Conservation (phyloP, 2,329 filamentous ascomycete species). For the Paecilomyces sp. region DNA sequence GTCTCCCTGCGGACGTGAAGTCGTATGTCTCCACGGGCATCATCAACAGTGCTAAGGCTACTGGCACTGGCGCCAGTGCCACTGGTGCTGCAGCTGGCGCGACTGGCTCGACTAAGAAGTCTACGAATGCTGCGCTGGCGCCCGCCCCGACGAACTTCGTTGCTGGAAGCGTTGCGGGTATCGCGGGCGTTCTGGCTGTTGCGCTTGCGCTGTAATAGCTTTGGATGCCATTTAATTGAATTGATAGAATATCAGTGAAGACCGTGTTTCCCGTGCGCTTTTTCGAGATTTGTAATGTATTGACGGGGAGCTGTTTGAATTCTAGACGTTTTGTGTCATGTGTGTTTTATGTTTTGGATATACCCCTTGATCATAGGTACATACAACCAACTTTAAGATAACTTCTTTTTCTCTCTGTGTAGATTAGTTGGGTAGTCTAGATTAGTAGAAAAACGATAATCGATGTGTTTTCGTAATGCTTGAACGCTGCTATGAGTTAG, state of each 20-base stretch:
- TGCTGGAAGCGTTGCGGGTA: conserved; percentile 12
- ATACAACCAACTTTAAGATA: too few species aligned
- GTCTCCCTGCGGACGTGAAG: conserved; percentile 3
- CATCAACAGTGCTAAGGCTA: background rate
- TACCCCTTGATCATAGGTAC: too few species aligned
- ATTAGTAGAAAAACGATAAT: too few species aligned
- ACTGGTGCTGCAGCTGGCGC: background rate
- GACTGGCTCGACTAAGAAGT: conserved; percentile 2
- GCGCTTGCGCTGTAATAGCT: conserved; percentile 15
- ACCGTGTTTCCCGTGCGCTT: background rate
- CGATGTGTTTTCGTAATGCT: too few species aligned
- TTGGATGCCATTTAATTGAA: background rate
- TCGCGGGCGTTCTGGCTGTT: conserved; percentile 14
- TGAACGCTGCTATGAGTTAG: too few species aligned
- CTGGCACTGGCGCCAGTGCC: background rate
- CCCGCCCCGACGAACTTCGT: conserved; percentile 12
- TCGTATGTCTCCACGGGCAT: conserved; percentile 1
- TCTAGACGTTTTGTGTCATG: too few species aligned
- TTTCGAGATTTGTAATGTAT: background rate
- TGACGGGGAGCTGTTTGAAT: too few species aligned
- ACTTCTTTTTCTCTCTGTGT: too few species aligned
- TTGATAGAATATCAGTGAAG: too few species aligned
- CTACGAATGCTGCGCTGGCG: conserved; percentile 8
- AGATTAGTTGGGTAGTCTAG: too few species aligned
- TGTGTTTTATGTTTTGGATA: too few species aligned